phyloP scores from a whole-genome alignment of 306 rosid genomes.

The Adenanthera pavonina region DNA sequence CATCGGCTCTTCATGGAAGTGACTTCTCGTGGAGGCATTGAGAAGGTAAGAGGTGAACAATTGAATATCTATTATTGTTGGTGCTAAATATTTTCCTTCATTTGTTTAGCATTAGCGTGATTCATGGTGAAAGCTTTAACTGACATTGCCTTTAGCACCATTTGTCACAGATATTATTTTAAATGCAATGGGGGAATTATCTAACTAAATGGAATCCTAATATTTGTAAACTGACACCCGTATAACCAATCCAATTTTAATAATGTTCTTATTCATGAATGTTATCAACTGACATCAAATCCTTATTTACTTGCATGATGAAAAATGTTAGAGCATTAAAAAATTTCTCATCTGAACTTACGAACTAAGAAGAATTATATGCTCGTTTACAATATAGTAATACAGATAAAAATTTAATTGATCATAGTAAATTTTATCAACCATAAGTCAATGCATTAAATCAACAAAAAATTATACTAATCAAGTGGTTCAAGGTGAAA shows the following conservation, averaged over 20 bases:
- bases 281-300: not conserved
- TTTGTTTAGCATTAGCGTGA: not conserved
- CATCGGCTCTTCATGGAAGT: constrained; percentile 83
- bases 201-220: not conserved
- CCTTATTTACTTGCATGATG: not conserved
- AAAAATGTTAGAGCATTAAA: not conserved
- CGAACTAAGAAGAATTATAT: not conserved
- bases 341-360: not conserved
- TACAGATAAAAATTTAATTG: not conserved
- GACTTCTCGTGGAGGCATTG: constrained; percentile 83
- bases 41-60: constrained; percentile 56
- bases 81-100: not conserved
- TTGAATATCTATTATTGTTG: not conserved
- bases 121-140: not conserved
- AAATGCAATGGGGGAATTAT: not conserved
- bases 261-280: not conserved
- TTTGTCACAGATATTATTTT: not conserved
- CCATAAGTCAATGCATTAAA: not conserved
- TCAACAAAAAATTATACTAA: not conserved
- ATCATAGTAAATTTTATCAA: not conserved
- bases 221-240: not conserved
- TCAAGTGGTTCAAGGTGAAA: too few species aligned
- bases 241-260: not conserved
- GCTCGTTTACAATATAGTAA: not conserved
- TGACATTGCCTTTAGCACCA: not conserved